phyloP scores from a whole-genome alignment of 1,284 basidiomycete species.

The Ceratobasidium papillatum region DNA sequence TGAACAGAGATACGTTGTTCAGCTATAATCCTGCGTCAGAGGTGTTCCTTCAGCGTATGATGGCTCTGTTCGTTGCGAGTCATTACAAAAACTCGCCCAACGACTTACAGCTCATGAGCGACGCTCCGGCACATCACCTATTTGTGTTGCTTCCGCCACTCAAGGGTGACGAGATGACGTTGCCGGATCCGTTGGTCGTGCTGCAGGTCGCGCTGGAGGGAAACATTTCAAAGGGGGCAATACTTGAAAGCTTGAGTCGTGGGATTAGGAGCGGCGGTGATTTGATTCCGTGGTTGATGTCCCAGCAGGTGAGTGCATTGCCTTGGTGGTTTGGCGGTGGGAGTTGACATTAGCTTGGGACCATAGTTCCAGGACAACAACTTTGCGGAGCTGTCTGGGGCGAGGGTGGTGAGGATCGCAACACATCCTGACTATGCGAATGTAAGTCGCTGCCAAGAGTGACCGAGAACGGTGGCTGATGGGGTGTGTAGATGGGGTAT shows the following conservation, averaged over 20 bases:
- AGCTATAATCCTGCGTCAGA: conserved; percentile 97
- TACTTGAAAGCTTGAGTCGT: conserved; percentile 84
- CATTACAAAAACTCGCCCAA: conserved; percentile 99
- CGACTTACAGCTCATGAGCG: conserved; percentile 94
- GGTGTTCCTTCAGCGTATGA: conserved; percentile 96
- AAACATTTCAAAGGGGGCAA: conserved; percentile 85
- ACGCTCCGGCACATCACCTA: conserved; percentile 96
- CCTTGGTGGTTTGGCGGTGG: neutral
- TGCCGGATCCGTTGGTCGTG: conserved; percentile 95
- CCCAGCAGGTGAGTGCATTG: conserved; percentile 69
- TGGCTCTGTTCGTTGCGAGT: conserved; percentile 95
- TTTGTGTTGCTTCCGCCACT: conserved; percentile 95
- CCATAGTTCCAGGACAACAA: conserved; percentile 88
- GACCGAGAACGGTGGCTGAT: neutral
- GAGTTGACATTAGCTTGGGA: conserved; percentile 1
- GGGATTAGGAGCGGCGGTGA: conserved; percentile 90
- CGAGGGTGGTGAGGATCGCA: conserved; percentile 91
- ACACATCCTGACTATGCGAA: conserved; percentile 96
- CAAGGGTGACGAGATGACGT: conserved; percentile 81
- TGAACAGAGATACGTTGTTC: conserved; percentile 96
- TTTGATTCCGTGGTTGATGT: conserved; percentile 97
- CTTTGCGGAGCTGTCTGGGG: conserved; percentile 92
- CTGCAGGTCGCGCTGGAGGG: conserved; percentile 97
- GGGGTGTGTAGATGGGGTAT: conserved; percentile 85
- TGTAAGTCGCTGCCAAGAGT: conserved; percentile 58